These are phyloP conservation scores for Nakazawaea ernobii DNA, from an alignment of 805 yeast genomes.

Conservation along the genomic window DNA sequence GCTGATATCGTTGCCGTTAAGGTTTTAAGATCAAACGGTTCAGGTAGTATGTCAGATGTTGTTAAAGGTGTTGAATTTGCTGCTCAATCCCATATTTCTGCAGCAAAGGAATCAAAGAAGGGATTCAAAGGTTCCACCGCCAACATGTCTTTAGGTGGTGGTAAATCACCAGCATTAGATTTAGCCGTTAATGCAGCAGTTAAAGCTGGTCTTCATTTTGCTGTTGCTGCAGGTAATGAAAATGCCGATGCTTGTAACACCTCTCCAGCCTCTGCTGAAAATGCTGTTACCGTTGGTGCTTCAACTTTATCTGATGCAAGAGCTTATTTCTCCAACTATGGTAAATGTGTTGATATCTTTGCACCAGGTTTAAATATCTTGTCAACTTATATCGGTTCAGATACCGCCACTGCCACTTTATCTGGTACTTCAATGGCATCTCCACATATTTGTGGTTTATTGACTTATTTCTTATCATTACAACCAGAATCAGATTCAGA, in stretches of 20 bases:
- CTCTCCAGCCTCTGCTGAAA: slow-evolving; percentile 85
- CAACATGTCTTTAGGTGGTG: slow-evolving; percentile 94
- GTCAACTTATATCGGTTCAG: slow-evolving; percentile 78
- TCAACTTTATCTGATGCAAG: slow-evolving; percentile 82
- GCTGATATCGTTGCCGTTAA: slow-evolving; percentile 79
- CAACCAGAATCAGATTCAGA: slow-evolving; percentile 71
- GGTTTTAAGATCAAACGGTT: slow-evolving; percentile 76
- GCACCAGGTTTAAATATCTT: slow-evolving; percentile 93
- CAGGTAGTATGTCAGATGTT: slow-evolving; percentile 80
- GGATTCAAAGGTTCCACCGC: slow-evolving; percentile 83
- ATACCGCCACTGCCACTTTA: slow-evolving; percentile 69
- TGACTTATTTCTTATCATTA: slow-evolving; percentile 82
- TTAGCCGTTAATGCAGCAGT: slow-evolving; percentile 88
- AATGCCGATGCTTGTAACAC: slow-evolving; percentile 87
- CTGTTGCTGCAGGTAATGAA: slow-evolving; percentile 96
- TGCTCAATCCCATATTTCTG: slow-evolving; percentile 60
- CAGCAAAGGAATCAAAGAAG: slow-evolving; percentile 44
- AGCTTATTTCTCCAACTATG: slow-evolving; percentile 94
- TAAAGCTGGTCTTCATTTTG: slow-evolving; percentile 81
- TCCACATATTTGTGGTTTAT: slow-evolving; percentile 90
- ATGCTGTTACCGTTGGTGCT: slow-evolving; percentile 93
- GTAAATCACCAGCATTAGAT: slow-evolving; percentile 81
- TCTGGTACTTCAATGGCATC: slow-evolving; percentile 99
- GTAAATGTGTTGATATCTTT: slow-evolving; percentile 91
- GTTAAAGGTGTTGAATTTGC: slow-evolving; percentile 83